phyloP scores from a whole-genome alignment of 2,329 filamentous ascomycete genomes.

The Botrytis medusae region DNA sequence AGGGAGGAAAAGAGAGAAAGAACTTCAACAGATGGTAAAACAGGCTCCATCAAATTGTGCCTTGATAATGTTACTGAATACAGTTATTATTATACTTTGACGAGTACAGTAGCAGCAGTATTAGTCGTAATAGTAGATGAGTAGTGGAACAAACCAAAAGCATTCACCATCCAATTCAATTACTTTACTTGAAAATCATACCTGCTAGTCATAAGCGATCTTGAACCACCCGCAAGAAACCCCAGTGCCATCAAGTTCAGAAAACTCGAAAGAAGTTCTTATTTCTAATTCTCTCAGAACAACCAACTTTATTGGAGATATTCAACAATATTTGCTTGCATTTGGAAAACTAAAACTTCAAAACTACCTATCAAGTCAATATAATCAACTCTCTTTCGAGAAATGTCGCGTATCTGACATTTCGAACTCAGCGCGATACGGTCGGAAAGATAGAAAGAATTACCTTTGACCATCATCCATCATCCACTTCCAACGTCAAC shows the following conservation, averaged over 20 bases:
- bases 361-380: neutral
- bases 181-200: neutral
- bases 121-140: too few species aligned
- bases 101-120: too few species aligned
- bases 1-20: neutral
- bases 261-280: constrained; percentile 1
- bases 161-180: neutral
- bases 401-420: constrained; percentile 22
- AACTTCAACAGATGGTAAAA: neutral
- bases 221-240: constrained; percentile 14
- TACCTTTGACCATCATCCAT: constrained; percentile 18
- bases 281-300: neutral
- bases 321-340: constrained; percentile 4
- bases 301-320: neutral
- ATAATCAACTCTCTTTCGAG: neutral
- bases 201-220: constrained; percentile 16
- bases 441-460: constrained; percentile 23
- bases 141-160: neutral
- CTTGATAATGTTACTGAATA: neutral
- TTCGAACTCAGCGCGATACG: constrained; percentile 19
- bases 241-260: constrained; percentile 14
- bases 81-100: too few species aligned
- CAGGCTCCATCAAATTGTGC: neutral
- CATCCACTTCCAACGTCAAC: constrained; percentile 20
- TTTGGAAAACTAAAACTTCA: neutral